Base-by-base conservation (phyloP, 805 yeast genomes). In the Teunomyces pallodes region DNA sequence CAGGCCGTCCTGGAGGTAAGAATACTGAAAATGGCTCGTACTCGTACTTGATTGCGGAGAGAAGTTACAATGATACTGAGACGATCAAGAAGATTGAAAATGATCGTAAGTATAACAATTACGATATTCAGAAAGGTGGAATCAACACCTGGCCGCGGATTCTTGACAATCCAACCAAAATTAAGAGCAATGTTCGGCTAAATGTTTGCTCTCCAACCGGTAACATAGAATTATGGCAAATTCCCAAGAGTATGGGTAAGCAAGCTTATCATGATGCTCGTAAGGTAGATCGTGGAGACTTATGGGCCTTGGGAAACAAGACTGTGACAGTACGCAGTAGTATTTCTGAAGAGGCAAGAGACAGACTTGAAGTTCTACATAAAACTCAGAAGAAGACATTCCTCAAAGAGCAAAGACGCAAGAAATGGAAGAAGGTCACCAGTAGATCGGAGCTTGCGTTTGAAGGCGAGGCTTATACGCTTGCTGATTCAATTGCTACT, bases 221-320 rank as follows among this genome's bases (percentile, higher is more conserved):
- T 1, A 77, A 79, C 42, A 66, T 92, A 38, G 97, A 92, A 66
- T 82, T 84, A 50, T 90, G 97, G 96, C 84, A 84, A 12, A 79
- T 94, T 2, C 86, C 97, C 0, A 87, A 84, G 62, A 83, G 95
- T 14, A 75, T 80, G 46, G 87, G 89, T 5, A 81, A 82, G 52
- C 86, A 81, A 51, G 81, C 74, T 2, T 94, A 89, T 56, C 95
- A 88, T 60, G 98, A 94, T 70, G 96, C 96, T 0, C 76, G 97
- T 47, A 92, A 94, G 64, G 81, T 89, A 0, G 66, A 66, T n/a
- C 79, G 80, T 60, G 96, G 97, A 17, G 99, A 94, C 62, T 67
- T 84, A 45, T 94, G 98, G 99, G 84, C 87, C 1, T 59, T 64
- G 46, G 74, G 65, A 8, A 65, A 65, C 54, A 73, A 73, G 58